phyloP scores from a whole-genome alignment of 2,329 filamentous ascomycete species.

The Tolypocladium album region DNA sequence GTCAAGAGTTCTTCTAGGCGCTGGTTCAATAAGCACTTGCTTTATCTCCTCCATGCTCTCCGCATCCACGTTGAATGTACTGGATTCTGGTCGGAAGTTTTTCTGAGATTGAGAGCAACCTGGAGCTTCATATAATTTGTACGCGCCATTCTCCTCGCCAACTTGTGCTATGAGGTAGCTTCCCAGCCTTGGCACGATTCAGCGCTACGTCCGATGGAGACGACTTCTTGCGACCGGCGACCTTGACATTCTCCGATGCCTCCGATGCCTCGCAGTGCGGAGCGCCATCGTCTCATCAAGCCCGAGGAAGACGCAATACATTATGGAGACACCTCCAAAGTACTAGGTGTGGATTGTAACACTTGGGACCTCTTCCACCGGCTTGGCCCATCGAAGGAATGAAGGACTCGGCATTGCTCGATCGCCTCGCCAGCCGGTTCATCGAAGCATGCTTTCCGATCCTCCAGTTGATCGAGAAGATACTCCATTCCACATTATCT shows the following conservation, averaged over 20 bases:
- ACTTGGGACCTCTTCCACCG: no score
- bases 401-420: no score
- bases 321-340: constrained; percentile 1
- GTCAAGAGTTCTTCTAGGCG: no score
- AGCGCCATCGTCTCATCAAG: constrained; percentile 7
- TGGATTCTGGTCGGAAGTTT: background rate
- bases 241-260: no score
- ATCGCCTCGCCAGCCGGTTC: no score
- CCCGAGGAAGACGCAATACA: constrained; percentile 3
- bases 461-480: no score
- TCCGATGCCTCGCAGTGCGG: constrained; percentile 6
- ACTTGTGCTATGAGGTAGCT: background rate
- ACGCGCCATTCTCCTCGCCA: background rate
- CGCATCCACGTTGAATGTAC: background rate
- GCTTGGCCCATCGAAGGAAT: no score
- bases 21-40: background rate
- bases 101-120: background rate
- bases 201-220: constrained; percentile 3
- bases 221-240: constrained; percentile 3
- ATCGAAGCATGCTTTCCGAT: no score
- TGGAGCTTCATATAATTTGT: background rate
- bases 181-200: background rate
- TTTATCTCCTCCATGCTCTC: background rate
- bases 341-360: no score
- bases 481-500: no score